phyloP scores from a whole-genome alignment of 805 yeast species.

The Ogataea allantospora region DNA sequence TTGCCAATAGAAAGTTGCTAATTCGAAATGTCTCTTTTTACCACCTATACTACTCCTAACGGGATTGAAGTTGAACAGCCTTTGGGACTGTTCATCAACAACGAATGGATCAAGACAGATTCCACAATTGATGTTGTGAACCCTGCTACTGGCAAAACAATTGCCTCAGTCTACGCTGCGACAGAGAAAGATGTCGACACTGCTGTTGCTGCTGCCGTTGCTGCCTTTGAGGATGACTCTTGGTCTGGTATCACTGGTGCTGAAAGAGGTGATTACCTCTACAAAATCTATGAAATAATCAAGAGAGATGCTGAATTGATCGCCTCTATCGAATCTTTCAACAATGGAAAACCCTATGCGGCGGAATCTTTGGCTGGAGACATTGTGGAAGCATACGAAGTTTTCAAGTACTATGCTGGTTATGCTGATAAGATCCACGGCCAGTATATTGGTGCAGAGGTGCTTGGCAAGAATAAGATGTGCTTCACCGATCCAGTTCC shows the following conservation, averaged over 20 bases:
- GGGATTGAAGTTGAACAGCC: conserved; percentile 33
- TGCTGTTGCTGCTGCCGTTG: conserved; percentile 66
- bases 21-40: conserved; percentile 20
- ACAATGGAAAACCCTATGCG: conserved; percentile 57
- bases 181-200: conserved; percentile 57
- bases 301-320: conserved; percentile 49
- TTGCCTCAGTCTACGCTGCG: conserved; percentile 58
- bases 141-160: conserved; percentile 54
- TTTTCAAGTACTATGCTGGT: conserved; percentile 69
- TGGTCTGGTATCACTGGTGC: conserved; percentile 52
- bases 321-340: conserved; percentile 54
- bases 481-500: conserved; percentile 55
- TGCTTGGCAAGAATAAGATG: conserved; percentile 42
- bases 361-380: conserved; percentile 43
- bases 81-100: conserved; percentile 59
- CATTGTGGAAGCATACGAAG: conserved; percentile 32
- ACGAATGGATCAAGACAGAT: conserved; percentile 42
- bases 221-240: conserved; percentile 48
- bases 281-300: conserved; percentile 50
- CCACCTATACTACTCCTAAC: conserved; percentile 32
- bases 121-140: conserved; percentile 26
- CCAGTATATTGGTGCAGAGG: conserved; percentile 43
- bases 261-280: conserved; percentile 50
- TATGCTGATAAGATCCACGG: conserved; percentile 77
- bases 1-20: neutral